These are phyloP conservation scores for Stereum hirsutum DNA, from an alignment of 1,284 basidiomycete genomes.

Conservation along the genomic window DNA sequence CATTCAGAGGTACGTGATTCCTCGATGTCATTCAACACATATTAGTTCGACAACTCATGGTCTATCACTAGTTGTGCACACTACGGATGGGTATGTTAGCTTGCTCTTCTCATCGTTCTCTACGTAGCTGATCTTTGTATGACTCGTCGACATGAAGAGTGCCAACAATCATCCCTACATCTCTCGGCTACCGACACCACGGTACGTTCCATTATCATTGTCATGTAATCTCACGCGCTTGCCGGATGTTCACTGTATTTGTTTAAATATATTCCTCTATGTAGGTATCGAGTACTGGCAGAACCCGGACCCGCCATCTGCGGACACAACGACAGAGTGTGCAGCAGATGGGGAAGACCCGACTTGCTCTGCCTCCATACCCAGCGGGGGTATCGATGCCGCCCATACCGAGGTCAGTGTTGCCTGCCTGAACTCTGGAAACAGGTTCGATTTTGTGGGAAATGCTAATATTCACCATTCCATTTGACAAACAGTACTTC, in stretches of 20 bases:
- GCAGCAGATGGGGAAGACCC: conserved; percentile 20
- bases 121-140: too few species aligned
- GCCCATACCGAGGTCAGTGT: conserved; percentile 19
- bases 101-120: too few species aligned
- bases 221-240: too few species aligned
- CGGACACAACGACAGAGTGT: conserved; percentile 15
- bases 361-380: conserved; percentile 18
- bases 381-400: conserved; percentile 16
- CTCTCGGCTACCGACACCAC: conserved; percentile 35
- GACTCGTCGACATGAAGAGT: conserved; percentile 22
- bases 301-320: conserved; percentile 14
- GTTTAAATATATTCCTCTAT: not conserved
- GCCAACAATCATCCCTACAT: conserved; percentile 32
- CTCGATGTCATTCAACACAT: not conserved
- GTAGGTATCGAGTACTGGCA: conserved; percentile 29
- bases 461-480: too few species aligned
- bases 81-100: conserved; percentile 18
- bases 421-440: not conserved
- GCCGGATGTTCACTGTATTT: not conserved
- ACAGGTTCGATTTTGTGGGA: too few species aligned
- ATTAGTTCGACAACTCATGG: not conserved
- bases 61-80: conserved; percentile 20
- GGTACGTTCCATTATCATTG: too few species aligned
- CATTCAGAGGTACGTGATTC: conserved; percentile 20
- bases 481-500: not conserved